Percentiles rank a stretch among this genome's conserved stretches.
Conservation (phyloP, 768 basidiomycete genomes). For the Tricholoma flavovirens region DNA sequence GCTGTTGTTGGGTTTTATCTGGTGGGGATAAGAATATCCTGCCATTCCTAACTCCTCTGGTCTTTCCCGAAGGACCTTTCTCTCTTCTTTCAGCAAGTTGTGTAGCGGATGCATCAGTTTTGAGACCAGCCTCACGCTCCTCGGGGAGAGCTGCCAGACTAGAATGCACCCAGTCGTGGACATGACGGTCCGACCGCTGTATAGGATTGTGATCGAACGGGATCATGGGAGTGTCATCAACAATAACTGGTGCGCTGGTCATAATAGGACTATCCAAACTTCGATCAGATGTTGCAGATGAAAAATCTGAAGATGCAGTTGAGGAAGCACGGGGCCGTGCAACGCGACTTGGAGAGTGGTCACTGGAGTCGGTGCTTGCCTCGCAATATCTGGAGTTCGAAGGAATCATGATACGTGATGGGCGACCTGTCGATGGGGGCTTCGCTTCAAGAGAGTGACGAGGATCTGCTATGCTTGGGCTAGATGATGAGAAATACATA, state of each 20-base stretch:
- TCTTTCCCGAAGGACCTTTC: slow-evolving; percentile 9
- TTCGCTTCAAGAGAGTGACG: slow-evolving; percentile 14
- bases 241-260: slow-evolving; percentile 23
- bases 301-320: slow-evolving; percentile 35
- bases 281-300: slow-evolving; percentile 34
- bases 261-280: slow-evolving; percentile 26
- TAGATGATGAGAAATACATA: slow-evolving; percentile 50
- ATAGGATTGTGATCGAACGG: slow-evolving; percentile 40
- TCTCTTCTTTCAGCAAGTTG: slow-evolving; percentile 7
- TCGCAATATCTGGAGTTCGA: slow-evolving; percentile 9
- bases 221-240: slow-evolving; percentile 32
- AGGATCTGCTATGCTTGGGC: slow-evolving; percentile 16
- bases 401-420: slow-evolving; percentile 1
- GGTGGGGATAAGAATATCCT: slow-evolving; percentile 12
- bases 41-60: slow-evolving; percentile 9
- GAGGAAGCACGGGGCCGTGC: slow-evolving; percentile 33
- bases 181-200: slow-evolving; percentile 15
- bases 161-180: slow-evolving; percentile 24
- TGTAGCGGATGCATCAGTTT: slow-evolving; percentile 6
- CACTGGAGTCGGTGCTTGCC: slow-evolving; percentile 15
- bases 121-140: slow-evolving; percentile 33
- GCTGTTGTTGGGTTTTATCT: not conserved
- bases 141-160: slow-evolving; percentile 48
- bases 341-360: slow-evolving; percentile 12
- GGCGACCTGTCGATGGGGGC: slow-evolving; percentile 11